Evolutionary conservation across 176 grass and related monocot genomes (phyloP), one percentile per base, ranked within the genome.

Genomic region (Carex parvula): DNA sequence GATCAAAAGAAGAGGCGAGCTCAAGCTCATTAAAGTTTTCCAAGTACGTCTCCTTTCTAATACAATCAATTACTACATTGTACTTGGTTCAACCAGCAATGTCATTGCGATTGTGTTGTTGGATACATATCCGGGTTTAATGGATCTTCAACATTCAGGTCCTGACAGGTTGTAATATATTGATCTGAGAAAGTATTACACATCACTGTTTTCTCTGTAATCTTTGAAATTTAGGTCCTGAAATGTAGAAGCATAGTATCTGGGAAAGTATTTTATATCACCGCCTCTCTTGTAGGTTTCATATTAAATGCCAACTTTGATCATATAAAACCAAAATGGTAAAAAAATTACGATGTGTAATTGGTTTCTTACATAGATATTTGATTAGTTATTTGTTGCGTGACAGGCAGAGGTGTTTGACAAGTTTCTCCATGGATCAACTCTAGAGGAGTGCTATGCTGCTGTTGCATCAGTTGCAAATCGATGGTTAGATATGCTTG

Each of bases 11-110:
- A 91, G 95, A 88, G 95, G 95, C 68, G 95, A 98, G 89, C 92
- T 98, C 84, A 98, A 98, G 89, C 95, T 98, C 79, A 94, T 98
- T 80, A 98, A 98, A 91, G 92, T 98, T 91, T 98, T 98, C 76
- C 95, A 98, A 93, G 95, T 98, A 94, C 64, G 79, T 87, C 24
- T 89, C 60, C 59, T 60, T 84, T 80, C 80, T 39, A 79, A 79
- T 56, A 33, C n/a, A 57, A 26, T 12, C 10, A 4, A 60, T 80
- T 80, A 35, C 57, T 60, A 21, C 55, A 60, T n/a, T 59, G 20
- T 75, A 52, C 16, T 22, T 75, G 37, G 18, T 52, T 75, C 41
- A 75, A 75, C 22, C 15, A 5, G 29, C 35, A 50, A 74, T 20
- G 7, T 17, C 44, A 41, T 12, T n/a, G 15, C 14, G 20, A 20